These are phyloP conservation scores for Eimeria sp. DNA, from an alignment of 169 alveolate genomes.

Conservation along the genomic window DNA sequence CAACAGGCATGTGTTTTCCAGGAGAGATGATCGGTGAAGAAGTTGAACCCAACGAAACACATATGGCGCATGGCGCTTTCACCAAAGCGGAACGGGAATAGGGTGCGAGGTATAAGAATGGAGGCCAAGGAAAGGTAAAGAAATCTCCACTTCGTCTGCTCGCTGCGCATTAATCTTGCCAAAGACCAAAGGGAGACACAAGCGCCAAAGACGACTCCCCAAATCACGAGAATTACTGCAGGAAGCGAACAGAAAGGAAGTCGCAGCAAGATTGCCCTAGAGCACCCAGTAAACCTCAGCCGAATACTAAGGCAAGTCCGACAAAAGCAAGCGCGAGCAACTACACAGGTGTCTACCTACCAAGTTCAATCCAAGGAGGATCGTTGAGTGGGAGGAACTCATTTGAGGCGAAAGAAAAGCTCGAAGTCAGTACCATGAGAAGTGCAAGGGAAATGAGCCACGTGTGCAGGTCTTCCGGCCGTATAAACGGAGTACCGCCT, in stretches of 20 bases:
- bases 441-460: constrained; percentile 44
- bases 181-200: constrained; percentile 45
- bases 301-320: neutral
- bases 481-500: constrained; percentile 26
- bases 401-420: constrained; percentile 26
- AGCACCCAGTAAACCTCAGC: neutral
- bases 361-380: constrained; percentile 51
- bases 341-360: neutral
- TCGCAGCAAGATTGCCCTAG: neutral
- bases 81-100: constrained; percentile 5
- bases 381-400: constrained; percentile 3
- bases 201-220: constrained; percentile 55
- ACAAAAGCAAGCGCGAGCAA: neutral
- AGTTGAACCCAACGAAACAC: constrained; percentile 66
- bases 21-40: constrained; percentile 5
- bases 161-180: neutral
- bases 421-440: constrained; percentile 43
- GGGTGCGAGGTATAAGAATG: constrained; percentile 31
- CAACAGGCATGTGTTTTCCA: constrained; percentile 43
- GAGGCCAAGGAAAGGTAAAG: constrained; percentile 19
- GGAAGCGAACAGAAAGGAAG: neutral
- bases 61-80: constrained; percentile 39
- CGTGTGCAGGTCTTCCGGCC: constrained; percentile 57
- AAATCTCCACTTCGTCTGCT: constrained; percentile 19
- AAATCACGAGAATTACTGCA: constrained; percentile 48